Conservation (phyloP, 352 stramenopile genomes). For the Halophytophthora batemanensis region DNA sequence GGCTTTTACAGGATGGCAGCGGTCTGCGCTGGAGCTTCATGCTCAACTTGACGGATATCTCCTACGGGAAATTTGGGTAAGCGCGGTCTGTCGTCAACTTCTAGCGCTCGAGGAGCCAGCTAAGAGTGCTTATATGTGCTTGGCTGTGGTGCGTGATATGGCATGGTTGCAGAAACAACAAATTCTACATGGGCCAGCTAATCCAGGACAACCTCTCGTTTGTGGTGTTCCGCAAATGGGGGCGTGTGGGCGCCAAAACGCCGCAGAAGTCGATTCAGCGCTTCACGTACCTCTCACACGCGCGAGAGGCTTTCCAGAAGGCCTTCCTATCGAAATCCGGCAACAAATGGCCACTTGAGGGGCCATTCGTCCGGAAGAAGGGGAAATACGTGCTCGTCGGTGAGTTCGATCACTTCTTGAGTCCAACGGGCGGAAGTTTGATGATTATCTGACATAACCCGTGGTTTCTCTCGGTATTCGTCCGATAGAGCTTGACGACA, state of each 20-base stretch:
- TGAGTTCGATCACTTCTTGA: too few relatives aligned
- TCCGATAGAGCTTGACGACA: too few relatives aligned
- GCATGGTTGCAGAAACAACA: slow-evolving; percentile 53
- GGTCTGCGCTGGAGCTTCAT: slow-evolving; percentile 38
- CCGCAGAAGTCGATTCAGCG: slow-evolving; percentile 52
- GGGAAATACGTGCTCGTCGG: slow-evolving; percentile 71
- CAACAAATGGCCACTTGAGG: slow-evolving; percentile 58
- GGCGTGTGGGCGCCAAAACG: slow-evolving; percentile 61
- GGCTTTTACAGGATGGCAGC: slow-evolving; percentile 34
- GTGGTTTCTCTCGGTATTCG: too few relatives aligned
- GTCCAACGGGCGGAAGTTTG: too few relatives aligned
- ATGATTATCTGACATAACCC: too few relatives aligned
- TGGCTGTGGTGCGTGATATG: slow-evolving; percentile 1
- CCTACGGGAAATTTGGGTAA: slow-evolving; percentile 24
- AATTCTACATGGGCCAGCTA: slow-evolving; percentile 76
- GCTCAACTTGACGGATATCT: slow-evolving; percentile 55
- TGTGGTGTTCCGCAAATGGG: slow-evolving; percentile 69
- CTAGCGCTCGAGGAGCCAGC: too few relatives aligned
- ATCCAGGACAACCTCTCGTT: slow-evolving; percentile 41
- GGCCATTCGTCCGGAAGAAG: slow-evolving; percentile 38
- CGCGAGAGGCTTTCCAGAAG: slow-evolving; percentile 57
- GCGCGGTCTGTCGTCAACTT: background rate
- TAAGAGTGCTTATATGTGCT: background rate
- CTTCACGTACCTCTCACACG: too few relatives aligned
- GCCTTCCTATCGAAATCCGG: slow-evolving; percentile 65